Evolutionary conservation across 2,329 filamentous ascomycete species (phyloP).

Genomic region (Stachybotrys echinatus): DNA sequence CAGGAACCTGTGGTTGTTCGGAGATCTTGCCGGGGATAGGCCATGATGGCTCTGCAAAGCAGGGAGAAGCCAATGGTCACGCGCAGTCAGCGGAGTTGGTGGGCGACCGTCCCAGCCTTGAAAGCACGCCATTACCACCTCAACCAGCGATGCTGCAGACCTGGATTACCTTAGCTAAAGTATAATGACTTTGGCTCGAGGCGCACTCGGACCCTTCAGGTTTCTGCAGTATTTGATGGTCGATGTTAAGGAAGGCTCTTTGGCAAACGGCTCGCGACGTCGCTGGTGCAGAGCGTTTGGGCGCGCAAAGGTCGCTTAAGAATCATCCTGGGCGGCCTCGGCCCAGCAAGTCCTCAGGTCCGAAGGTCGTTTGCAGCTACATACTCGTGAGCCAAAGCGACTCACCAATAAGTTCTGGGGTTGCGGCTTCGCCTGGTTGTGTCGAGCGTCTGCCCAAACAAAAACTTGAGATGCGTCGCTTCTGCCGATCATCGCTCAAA

Average conservation of each 20-base stretch:
- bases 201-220: too few species aligned
- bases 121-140: neutral
- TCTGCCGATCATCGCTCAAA: neutral
- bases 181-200: neutral
- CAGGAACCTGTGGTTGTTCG: neutral
- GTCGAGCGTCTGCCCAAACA: neutral
- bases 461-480: neutral
- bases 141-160: neutral
- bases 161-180: neutral
- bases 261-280: too few species aligned
- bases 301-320: neutral
- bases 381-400: too few species aligned
- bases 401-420: too few species aligned
- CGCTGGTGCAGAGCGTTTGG: too few species aligned
- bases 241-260: neutral
- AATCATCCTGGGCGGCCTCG: too few species aligned
- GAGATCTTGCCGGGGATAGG: neutral
- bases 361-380: too few species aligned
- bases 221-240: neutral
- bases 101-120: conserved; percentile 1
- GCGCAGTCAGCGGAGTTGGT: neutral
- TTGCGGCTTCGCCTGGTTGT: neutral
- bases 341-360: too few species aligned
- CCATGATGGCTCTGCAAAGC: conserved; percentile 14
- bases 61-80: conserved; percentile 8